Evolutionary conservation across 352 stramenopile species (phyloP), one percentile per base, ranked within the genome.

Genomic region (Globisporangium okanoganense): DNA sequence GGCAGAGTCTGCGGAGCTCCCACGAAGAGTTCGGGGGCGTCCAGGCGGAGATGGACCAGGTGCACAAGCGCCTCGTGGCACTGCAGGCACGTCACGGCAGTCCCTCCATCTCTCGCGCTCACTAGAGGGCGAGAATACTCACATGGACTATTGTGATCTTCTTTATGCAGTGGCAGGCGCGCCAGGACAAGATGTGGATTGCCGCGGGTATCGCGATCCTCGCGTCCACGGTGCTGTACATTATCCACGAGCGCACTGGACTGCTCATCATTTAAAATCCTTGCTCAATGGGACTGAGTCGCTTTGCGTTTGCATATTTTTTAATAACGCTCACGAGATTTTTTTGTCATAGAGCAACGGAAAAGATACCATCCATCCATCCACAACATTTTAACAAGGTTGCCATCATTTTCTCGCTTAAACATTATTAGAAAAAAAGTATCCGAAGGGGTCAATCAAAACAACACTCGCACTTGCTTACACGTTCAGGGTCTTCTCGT

Each of bases 401-500:
- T 57, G 38, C 20, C 50, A 7, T 36, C 29, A 22, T 48, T 24
- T 22, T 57, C 58, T 43, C 25, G 22, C 22, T 12, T 50, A 48
- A 44, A 61, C 27, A 55, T 27, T 33, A 53, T 49, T 31, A 43
- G 22, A 55, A 29, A 55, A 25, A n/a, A 41, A 18, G 7, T 36
- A 4, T 36, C 49, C 12, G 7, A 20, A 55, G 33, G n/a, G 41
- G 29, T 33, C 29, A 33, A n/a, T 22, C 38, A 22, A 45, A 45
- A 27, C 48, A 40, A 35, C 16, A 22, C 31, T 22, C 13, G 14
- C 20, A 13, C 16, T 7, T 16, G 49, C 29, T 76, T 86, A 92
- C 2, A 92, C 78, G 64, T 91, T 89, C 27, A 94, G 66, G 10
- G 79, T 90, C 69, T 87, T 87, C 69, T 94, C 82, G 70, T 94